Evolutionary conservation across 2,329 filamentous ascomycete genomes (phyloP).

Genomic region (Anisogramma anomala): DNA sequence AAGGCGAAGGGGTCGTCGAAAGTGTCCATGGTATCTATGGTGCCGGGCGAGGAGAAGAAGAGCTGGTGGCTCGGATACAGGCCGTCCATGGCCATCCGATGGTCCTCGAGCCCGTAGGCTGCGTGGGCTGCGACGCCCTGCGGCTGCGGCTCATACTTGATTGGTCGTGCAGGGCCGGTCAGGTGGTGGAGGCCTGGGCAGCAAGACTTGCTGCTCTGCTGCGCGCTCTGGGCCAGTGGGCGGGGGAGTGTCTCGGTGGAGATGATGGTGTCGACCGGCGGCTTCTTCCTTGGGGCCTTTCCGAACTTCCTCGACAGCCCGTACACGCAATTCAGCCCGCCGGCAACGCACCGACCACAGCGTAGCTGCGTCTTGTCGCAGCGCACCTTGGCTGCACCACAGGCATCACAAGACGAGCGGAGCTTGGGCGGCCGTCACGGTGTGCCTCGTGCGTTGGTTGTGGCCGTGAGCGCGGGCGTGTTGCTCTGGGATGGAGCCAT

Average conservation of each 20-base stretch:
- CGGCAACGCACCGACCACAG: conserved; percentile 13
- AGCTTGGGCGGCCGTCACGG: conserved; percentile 12
- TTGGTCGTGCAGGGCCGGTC: conserved; percentile 5
- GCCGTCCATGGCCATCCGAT: conserved; percentile 10
- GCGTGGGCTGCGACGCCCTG: no score
- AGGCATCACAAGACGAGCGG: conserved; percentile 15
- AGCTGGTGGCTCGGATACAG: conserved; percentile 8
- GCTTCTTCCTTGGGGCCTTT: conserved; percentile 13
- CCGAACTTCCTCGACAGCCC: conserved; percentile 13
- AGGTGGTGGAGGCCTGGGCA: conserved; percentile 11
- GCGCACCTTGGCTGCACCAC: conserved; percentile 14
- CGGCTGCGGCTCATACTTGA: conserved; percentile 10
- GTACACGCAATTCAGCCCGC: conserved; percentile 13
- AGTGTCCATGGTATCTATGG: conserved; percentile 7
- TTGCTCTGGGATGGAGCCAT: conserved; percentile 6
- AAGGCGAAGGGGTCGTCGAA: conserved; percentile 12
- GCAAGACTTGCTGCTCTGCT: conserved; percentile 8
- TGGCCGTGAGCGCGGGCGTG: not conserved
- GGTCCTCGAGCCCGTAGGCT: conserved; percentile 11
- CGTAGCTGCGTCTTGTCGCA: conserved; percentile 14
- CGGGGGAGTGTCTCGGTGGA: conserved; percentile 3
- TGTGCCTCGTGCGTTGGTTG: conserved; percentile 10
- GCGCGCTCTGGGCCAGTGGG: conserved; percentile 8
- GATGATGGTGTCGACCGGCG: conserved; percentile 6
- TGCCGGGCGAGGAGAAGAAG: conserved; percentile 10